Percentiles rank a stretch among this genome's conserved stretches.
phyloP scores from a whole-genome alignment of 352 stramenopile genomes.

The Peronospora tabacina region DNA sequence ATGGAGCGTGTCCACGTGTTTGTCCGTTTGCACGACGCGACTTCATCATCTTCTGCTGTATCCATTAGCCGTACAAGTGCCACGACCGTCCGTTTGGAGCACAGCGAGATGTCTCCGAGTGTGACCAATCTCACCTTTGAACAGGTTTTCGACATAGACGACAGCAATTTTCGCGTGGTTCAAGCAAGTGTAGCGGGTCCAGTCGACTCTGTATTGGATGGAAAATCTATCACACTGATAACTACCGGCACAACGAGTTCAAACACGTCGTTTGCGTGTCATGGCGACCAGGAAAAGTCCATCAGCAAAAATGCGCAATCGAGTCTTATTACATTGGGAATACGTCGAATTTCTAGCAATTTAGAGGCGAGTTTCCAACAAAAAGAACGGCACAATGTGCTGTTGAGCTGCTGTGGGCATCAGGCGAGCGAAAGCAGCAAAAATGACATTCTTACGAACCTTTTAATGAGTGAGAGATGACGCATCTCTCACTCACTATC shows the following conservation, averaged over 20 bases:
- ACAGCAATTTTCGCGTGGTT: constrained; percentile 40
- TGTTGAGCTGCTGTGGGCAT: constrained; percentile 26
- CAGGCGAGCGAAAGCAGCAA: neutral
- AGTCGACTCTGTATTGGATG: constrained; percentile 25
- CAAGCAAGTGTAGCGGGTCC: constrained; percentile 28
- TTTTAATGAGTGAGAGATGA: constrained; percentile 1
- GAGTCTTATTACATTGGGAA: constrained; percentile 31
- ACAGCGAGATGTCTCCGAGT: constrained; percentile 67
- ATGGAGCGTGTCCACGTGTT: constrained; percentile 57
- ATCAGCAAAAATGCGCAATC: constrained; percentile 6
- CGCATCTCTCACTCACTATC: too few species aligned
- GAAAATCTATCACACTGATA: constrained; percentile 37
- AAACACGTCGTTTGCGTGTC: constrained; percentile 59
- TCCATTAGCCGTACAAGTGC: constrained; percentile 54
- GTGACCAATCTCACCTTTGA: constrained; percentile 76
- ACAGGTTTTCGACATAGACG: constrained; percentile 46
- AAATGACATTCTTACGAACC: constrained; percentile 14
- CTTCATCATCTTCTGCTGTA: neutral
- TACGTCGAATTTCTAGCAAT: constrained; percentile 30
- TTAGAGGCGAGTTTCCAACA: constrained; percentile 6
- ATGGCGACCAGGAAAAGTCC: constrained; percentile 31
- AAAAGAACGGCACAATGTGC: constrained; percentile 11
- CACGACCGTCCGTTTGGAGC: constrained; percentile 57
- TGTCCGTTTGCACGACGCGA: constrained; percentile 31
- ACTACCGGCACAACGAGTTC: constrained; percentile 33